A percentile compares a stretch with the other conserved stretches of the same genome.
These are phyloP conservation scores for Crepidotus variabilis DNA, from an alignment of 768 basidiomycete genomes.

Conservation along the genomic window DNA sequence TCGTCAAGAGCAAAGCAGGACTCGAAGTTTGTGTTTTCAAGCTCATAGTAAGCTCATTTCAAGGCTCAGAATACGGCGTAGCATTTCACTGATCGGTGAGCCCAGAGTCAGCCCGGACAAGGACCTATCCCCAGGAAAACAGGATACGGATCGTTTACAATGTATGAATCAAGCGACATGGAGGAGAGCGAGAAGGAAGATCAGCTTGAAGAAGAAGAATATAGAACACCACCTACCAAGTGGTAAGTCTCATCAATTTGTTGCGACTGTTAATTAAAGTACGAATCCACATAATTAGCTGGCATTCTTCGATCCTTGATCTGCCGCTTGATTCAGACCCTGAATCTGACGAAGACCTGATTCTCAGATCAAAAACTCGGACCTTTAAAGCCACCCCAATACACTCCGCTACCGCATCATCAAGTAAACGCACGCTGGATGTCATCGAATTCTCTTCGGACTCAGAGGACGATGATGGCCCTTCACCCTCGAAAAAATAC, in stretches of 20 bases:
- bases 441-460: background rate
- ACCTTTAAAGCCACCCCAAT: background rate
- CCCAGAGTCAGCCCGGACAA: background rate
- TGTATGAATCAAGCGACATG: background rate
- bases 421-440: background rate
- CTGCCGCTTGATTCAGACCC: no score
- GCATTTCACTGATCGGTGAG: background rate
- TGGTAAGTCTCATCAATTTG: background rate
- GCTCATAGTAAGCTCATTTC: background rate
- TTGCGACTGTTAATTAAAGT: background rate
- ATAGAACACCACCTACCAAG: background rate
- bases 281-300: background rate
- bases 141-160: background rate
- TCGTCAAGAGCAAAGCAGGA: background rate
- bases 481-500: background rate
- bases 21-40: background rate
- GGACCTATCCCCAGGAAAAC: background rate
- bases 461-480: background rate
- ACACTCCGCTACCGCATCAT: background rate
- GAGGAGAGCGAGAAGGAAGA: background rate
- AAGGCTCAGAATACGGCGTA: background rate
- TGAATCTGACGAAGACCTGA: no score
- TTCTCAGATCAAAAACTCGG: no score
- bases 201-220: background rate
- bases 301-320: no score